A percentile compares a stretch with the other conserved stretches of the same genome.
Conservation (phyloP, 2,329 filamentous ascomycete genomes). For the Talaromyces islandicus region DNA sequence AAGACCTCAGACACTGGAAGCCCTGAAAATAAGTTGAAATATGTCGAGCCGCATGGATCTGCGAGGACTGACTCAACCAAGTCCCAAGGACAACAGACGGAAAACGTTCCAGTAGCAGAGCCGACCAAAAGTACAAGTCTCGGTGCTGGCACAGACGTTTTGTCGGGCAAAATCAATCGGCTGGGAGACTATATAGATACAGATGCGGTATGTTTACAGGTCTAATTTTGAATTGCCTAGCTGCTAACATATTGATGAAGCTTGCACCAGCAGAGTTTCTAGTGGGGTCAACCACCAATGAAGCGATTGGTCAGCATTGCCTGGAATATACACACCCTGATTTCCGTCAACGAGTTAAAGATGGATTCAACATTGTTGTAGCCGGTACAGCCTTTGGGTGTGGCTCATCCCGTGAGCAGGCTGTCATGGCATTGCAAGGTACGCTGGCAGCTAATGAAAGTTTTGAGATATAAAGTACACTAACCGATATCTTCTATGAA, state of each 20-base stretch:
- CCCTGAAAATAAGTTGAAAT: background rate
- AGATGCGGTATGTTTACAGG: conserved; percentile 23
- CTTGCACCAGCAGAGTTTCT: conserved; percentile 37
- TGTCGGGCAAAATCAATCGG: conserved; percentile 32
- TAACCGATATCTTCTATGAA: background rate
- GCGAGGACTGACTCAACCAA: background rate
- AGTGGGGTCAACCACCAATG: conserved; percentile 22
- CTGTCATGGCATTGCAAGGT: conserved; percentile 36
- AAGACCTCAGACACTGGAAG: background rate
- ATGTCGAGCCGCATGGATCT: conserved; percentile 10
- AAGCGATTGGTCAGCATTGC: conserved; percentile 34
- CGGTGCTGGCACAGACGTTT: conserved; percentile 1
- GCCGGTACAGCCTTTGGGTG: conserved; percentile 43
- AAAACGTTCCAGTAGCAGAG: background rate
- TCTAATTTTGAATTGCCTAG: background rate
- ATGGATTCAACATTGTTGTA: conserved; percentile 38
- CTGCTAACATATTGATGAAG: conserved; percentile 15
- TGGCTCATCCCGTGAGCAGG: conserved; percentile 42
- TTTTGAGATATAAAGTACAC: background rate
- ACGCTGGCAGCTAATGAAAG: background rate
- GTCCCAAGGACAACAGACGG: background rate
- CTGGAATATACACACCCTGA: conserved; percentile 36
- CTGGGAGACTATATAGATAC: conserved; percentile 44
- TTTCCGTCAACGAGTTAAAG: conserved; percentile 32
- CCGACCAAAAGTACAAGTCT: background rate